A percentile compares a stretch with the other conserved stretches of the same genome.
phyloP scores from a whole-genome alignment of 2,329 filamentous ascomycete genomes.

The Cladosporium cucumerinum region DNA sequence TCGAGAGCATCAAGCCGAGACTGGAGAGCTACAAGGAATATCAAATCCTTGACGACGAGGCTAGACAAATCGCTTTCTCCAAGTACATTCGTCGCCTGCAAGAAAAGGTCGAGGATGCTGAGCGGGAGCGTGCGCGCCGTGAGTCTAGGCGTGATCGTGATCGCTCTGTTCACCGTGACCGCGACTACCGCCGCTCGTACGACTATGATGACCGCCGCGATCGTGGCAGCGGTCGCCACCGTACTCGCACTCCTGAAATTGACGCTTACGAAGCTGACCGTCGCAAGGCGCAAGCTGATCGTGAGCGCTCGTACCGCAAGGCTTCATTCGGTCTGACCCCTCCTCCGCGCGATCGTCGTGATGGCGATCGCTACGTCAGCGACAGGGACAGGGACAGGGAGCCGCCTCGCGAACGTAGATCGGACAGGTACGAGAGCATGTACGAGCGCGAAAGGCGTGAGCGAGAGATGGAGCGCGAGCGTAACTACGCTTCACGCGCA shows the following conservation, averaged over 20 bases:
- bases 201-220: conserved; percentile 47
- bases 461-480: conserved; percentile 85
- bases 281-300: conserved; percentile 86
- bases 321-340: conserved; percentile 41
- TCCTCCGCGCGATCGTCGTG: conserved; percentile 29
- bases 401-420: conserved; percentile 22
- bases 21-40: conserved; percentile 82
- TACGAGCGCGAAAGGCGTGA: conserved; percentile 86
- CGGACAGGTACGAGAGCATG: conserved; percentile 43
- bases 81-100: conserved; percentile 87
- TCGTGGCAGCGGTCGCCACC: conserved; percentile 38
- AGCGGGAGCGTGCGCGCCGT: conserved; percentile 52
- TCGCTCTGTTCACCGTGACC: conserved; percentile 38
- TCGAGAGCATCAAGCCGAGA: conserved; percentile 79
- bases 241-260: conserved; percentile 74
- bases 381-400: conserved; percentile 25
- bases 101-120: conserved; percentile 81
- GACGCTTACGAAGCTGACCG: conserved; percentile 95
- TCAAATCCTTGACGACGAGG: conserved; percentile 78
- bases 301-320: conserved; percentile 90
- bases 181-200: conserved; percentile 36
- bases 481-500: conserved; percentile 75
- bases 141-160: conserved; percentile 39
- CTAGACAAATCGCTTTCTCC: conserved; percentile 80
- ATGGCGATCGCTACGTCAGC: conserved; percentile 32